These are phyloP conservation scores for Mytilinidion resinicola DNA, from an alignment of 495 filamentous ascomycete species.

Conservation along the genomic window DNA sequence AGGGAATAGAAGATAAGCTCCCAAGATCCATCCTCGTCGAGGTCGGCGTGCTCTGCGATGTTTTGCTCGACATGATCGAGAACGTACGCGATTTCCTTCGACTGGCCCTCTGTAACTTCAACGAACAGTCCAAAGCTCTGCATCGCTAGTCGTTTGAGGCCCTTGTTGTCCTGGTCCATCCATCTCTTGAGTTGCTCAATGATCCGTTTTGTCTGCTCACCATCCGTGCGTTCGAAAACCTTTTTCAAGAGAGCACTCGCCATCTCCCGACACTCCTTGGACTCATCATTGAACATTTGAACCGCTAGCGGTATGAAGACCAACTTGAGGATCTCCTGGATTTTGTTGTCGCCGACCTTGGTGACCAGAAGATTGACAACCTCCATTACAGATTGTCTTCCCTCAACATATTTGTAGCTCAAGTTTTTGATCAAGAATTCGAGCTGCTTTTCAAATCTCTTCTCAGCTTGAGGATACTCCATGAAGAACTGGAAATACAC, in stretches of 20 bases:
- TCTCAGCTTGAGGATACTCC: constrained; percentile 88
- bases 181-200: constrained; percentile 64
- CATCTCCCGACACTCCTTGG: constrained; percentile 75
- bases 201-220: constrained; percentile 62
- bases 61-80: constrained; percentile 29
- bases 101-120: constrained; percentile 56
- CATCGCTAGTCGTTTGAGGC: constrained; percentile 63
- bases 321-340: constrained; percentile 71
- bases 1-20: constrained; percentile 75
- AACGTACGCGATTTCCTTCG: constrained; percentile 51
- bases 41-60: constrained; percentile 31
- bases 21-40: constrained; percentile 54
- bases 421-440: constrained; percentile 84
- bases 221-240: constrained; percentile 71
- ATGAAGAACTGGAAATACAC: constrained; percentile 90
- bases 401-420: constrained; percentile 80
- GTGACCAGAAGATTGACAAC: constrained; percentile 72
- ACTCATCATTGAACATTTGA: constrained; percentile 81
- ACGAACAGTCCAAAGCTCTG: constrained; percentile 80
- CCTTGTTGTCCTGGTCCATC: constrained; percentile 64
- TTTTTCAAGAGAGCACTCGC: constrained; percentile 72
- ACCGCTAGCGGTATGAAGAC: constrained; percentile 85
- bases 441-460: constrained; percentile 80
- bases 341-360: constrained; percentile 71
- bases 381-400: constrained; percentile 87